Evolutionary conservation across 1,284 basidiomycete genomes (phyloP).

Genomic region (Ceratobasidium sp.): DNA sequence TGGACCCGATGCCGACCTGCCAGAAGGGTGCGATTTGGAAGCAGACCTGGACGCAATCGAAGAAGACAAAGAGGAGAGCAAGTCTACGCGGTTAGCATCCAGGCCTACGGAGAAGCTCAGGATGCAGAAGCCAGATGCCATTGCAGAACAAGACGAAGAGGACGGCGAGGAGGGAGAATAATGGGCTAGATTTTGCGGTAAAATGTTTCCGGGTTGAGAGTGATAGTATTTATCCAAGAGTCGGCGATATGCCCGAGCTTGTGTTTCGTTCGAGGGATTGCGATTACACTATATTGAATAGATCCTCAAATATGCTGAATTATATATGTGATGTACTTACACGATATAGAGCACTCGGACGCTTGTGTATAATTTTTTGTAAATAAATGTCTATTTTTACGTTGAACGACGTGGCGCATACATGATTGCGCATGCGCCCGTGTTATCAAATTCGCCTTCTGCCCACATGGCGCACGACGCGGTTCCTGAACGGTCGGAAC

Average conservation of each 20-base stretch:
- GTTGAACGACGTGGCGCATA: conserved; percentile 10
- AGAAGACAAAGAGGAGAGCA: conserved; percentile 41
- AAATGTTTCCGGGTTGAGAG: conserved; percentile 1
- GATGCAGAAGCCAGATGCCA: background rate
- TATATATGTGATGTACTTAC: conserved; percentile 25
- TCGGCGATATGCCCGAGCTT: background rate
- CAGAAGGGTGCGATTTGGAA: conserved; percentile 43
- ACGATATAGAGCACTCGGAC: conserved; percentile 12
- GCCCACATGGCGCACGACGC: conserved; percentile 37
- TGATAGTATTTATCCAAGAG: conserved; percentile 26
- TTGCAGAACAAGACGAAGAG: conserved; percentile 39
- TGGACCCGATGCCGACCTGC: conserved; percentile 30
- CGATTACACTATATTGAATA: conserved; percentile 9
- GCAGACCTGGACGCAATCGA: conserved; percentile 47
- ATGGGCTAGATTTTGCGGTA: background rate
- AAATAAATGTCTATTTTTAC: conserved; percentile 6
- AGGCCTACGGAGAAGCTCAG: conserved; percentile 46
- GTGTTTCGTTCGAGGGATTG: conserved; percentile 22
- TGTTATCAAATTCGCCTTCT: conserved; percentile 26
- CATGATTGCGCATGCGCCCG: background rate
- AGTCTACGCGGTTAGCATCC: conserved; percentile 28
- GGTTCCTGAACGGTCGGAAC: conserved; percentile 21
- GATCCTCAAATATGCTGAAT: conserved; percentile 19
- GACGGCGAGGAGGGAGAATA: conserved; percentile 35
- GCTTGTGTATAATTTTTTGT: conserved; percentile 15